Evolutionary conservation across 2,329 filamentous ascomycete species (phyloP).

Genomic region (Colletotrichum noveboracense): DNA sequence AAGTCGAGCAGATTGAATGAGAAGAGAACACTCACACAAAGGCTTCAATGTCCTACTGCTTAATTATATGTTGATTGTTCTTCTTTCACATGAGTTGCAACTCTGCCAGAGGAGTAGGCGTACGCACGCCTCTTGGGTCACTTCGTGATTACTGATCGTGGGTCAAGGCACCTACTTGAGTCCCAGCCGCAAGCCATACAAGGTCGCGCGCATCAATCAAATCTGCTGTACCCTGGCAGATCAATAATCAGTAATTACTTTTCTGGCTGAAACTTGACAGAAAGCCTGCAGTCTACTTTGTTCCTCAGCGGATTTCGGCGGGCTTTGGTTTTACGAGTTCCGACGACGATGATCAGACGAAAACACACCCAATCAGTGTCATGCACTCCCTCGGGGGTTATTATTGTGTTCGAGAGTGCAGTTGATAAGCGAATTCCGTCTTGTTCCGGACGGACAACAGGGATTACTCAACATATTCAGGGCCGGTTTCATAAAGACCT

Average conservation of each 20-base stretch:
- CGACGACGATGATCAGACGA: not conserved
- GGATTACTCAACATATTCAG: not conserved
- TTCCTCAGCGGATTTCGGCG: not conserved
- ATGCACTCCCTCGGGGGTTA: not conserved
- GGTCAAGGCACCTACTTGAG: not conserved
- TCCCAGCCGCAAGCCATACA: not conserved
- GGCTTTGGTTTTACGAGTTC: not conserved
- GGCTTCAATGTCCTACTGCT: accelerated
- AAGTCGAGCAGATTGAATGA: not conserved
- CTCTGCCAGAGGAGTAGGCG: not conserved
- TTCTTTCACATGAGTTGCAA: not conserved
- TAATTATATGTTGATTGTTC: not conserved
- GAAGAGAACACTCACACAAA: not conserved
- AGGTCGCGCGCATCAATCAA: not conserved
- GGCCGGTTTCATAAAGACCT: not conserved
- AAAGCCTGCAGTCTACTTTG: not conserved
- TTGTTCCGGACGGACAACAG: not conserved
- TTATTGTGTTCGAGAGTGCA: not conserved
- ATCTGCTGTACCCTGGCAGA: not conserved
- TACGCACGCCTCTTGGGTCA: not conserved
- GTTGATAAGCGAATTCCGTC: not conserved
- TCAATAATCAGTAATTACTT: not conserved
- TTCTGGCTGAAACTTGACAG: not conserved
- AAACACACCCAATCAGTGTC: not conserved
- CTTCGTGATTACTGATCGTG: not conserved